Conservation (phyloP, 495 filamentous ascomycete species). For the Sordaria brevicollis region DNA sequence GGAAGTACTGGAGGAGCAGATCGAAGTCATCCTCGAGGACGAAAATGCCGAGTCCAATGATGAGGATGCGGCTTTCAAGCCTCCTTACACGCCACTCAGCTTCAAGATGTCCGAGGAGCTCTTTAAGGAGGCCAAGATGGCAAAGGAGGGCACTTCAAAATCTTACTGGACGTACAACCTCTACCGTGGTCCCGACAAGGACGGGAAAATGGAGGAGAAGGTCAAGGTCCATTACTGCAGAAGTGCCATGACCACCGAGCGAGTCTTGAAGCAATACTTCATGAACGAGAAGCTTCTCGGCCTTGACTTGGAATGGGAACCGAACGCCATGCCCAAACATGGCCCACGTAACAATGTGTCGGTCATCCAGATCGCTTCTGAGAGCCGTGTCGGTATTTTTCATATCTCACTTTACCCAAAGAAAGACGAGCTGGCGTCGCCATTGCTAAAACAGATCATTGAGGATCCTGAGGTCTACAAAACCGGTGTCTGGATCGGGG, state of each 20-base stretch:
- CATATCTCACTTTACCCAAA: slow-evolving; percentile 57
- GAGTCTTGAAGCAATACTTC: slow-evolving; percentile 54
- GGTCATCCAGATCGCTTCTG: slow-evolving; percentile 70
- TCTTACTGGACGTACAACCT: slow-evolving; percentile 59
- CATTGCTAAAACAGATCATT: slow-evolving; percentile 57
- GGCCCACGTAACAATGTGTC: slow-evolving; percentile 57
- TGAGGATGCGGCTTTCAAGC: slow-evolving; percentile 6
- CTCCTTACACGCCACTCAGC: slow-evolving; percentile 25
- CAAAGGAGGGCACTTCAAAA: slow-evolving; percentile 26
- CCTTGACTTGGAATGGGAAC: slow-evolving; percentile 80
- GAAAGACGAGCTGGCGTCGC: slow-evolving; percentile 52
- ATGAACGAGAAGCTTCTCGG: slow-evolving; percentile 58
- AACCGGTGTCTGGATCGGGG: slow-evolving; percentile 65
- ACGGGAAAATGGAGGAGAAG: slow-evolving; percentile 22
- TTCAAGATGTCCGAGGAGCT: slow-evolving; percentile 36
- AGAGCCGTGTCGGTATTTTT: slow-evolving; percentile 70
- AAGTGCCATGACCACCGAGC: slow-evolving; percentile 53
- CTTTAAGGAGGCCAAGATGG: slow-evolving; percentile 33
- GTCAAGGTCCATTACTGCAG: slow-evolving; percentile 70
- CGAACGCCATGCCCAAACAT: slow-evolving; percentile 31
- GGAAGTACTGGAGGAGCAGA: not conserved
- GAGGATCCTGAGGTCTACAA: slow-evolving; percentile 63
- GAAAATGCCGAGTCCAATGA: not conserved
- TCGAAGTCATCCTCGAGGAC: not conserved
- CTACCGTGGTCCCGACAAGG: slow-evolving; percentile 40